phyloP scores from a whole-genome alignment of 2,329 filamentous ascomycete genomes.

The Hymenoscyphus albidus region DNA sequence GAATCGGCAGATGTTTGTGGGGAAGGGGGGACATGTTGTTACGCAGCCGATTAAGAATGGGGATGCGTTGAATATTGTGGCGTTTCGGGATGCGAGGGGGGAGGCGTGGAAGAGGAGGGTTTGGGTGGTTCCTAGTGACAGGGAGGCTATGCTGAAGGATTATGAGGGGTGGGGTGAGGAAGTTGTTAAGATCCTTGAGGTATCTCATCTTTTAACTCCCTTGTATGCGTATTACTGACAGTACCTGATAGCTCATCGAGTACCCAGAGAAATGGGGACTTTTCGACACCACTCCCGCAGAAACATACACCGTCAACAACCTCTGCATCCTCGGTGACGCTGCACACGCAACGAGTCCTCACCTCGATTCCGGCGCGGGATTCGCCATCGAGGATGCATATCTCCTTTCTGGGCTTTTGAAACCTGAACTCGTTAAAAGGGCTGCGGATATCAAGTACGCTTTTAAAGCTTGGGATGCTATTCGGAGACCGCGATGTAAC shows the following conservation, averaged over 20 bases:
- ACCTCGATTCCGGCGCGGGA: slow-evolving; percentile 52
- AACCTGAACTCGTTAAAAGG: slow-evolving; percentile 26
- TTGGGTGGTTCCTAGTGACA: slow-evolving; percentile 40
- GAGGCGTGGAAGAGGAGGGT: slow-evolving; percentile 38
- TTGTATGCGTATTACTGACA: not conserved
- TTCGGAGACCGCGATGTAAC: slow-evolving; percentile 39
- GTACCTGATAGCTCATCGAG: slow-evolving; percentile 40
- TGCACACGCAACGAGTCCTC: slow-evolving; percentile 52
- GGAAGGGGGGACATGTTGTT: slow-evolving; percentile 52
- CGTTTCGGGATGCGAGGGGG: slow-evolving; percentile 42
- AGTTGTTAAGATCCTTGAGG: slow-evolving; percentile 21
- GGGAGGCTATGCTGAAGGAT: slow-evolving; percentile 40
- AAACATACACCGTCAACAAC: slow-evolving; percentile 41
- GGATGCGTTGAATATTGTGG: slow-evolving; percentile 52
- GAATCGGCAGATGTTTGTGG: slow-evolving; percentile 53
- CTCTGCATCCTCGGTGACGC: slow-evolving; percentile 53
- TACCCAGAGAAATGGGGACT: slow-evolving; percentile 52
- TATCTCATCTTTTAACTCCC: not conserved
- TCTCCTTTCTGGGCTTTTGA: slow-evolving; percentile 53
- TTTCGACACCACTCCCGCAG: slow-evolving; percentile 49
- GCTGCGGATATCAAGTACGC: slow-evolving; percentile 31
- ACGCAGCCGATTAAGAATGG: slow-evolving; percentile 55
- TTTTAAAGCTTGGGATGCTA: slow-evolving; percentile 38
- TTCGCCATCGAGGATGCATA: slow-evolving; percentile 54
- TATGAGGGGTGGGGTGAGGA: slow-evolving; percentile 41